phyloP scores from a whole-genome alignment of 768 basidiomycete genomes.

The Phlebiopsis flavidoalba region DNA sequence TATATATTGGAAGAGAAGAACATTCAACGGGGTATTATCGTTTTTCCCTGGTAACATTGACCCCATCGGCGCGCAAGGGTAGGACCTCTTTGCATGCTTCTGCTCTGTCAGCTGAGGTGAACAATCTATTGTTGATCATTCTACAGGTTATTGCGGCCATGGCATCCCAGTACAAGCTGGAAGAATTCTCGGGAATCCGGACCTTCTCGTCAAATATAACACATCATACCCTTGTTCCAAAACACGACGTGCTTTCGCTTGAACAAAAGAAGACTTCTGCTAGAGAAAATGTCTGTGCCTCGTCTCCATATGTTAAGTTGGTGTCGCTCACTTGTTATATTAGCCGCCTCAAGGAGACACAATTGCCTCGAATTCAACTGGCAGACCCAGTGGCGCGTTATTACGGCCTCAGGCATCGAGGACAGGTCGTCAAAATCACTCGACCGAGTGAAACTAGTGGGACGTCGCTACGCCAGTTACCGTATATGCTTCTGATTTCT shows the following conservation, averaged over 20 bases:
- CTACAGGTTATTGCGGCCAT: constrained; percentile 89
- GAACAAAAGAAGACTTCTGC: constrained; percentile 83
- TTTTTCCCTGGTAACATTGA: constrained; percentile 96
- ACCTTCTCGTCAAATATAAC: constrained; percentile 97
- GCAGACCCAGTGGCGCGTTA: constrained; percentile 98
- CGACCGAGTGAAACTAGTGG: constrained; percentile 96
- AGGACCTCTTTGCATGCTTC: constrained; percentile 12
- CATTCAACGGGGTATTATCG: constrained; percentile 88
- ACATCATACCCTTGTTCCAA: constrained; percentile 91
- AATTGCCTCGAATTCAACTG: constrained; percentile 93
- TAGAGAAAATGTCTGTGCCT: constrained; percentile 82
- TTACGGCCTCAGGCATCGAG: constrained; percentile 91
- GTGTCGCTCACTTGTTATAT: constrained; percentile 7
- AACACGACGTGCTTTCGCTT: constrained; percentile 78
- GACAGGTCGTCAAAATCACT: constrained; percentile 98
- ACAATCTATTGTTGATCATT: background rate
- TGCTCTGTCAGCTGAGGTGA: background rate
- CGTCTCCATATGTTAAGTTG: background rate
- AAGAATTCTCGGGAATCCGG: constrained; percentile 96
- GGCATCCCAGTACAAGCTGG: constrained; percentile 79
- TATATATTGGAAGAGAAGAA: constrained; percentile 88
- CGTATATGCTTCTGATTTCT: constrained; percentile 71
- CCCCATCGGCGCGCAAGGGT: constrained; percentile 95
- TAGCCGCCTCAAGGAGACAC: constrained; percentile 96
- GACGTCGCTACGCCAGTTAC: constrained; percentile 87